These are phyloP conservation scores for Hibiscus trionum DNA, from an alignment of 345 rosid species.

Conservation along the genomic window DNA sequence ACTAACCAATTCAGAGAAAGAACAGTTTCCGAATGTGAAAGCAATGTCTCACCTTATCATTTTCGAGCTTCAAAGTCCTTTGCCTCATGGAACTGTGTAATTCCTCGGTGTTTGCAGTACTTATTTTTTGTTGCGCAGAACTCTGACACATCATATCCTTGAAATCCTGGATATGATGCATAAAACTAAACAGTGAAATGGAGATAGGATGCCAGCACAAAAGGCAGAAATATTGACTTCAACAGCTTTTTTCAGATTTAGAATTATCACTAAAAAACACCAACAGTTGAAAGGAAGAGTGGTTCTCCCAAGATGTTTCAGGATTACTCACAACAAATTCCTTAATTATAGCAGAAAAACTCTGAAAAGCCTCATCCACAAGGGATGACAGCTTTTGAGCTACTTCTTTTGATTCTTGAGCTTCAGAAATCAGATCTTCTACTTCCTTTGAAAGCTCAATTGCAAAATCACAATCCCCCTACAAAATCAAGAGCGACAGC, in stretches of 20 bases:
- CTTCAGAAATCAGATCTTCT: constrained; percentile 44
- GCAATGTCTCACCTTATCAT: constrained; percentile 47
- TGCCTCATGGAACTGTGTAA: constrained; percentile 30
- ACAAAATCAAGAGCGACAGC: constrained; percentile 17
- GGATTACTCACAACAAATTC: constrained; percentile 49
- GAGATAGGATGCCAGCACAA: not conserved
- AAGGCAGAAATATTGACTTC: not conserved
- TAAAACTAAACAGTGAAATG: constrained; percentile 5
- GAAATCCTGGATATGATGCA: constrained; percentile 47
- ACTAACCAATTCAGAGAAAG: not conserved
- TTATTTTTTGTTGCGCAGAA: constrained; percentile 39
- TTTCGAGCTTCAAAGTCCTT: constrained; percentile 45
- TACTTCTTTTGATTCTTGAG: constrained; percentile 36
- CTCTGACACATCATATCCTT: constrained; percentile 36
- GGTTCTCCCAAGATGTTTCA: not conserved
- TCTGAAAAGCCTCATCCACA: constrained; percentile 55
- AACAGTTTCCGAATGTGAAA: not conserved
- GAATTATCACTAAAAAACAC: not conserved
- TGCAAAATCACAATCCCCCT: constrained; percentile 28
- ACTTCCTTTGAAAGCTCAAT: constrained; percentile 45
- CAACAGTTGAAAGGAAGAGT: not conserved
- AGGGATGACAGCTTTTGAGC: constrained; percentile 37
- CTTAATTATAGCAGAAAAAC: constrained; percentile 31
- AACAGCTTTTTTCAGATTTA: not conserved
- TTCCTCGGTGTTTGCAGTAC: constrained; percentile 33